Conservation (phyloP, 2,329 filamentous ascomycete species). For the Hymenoscyphus repandus region DNA sequence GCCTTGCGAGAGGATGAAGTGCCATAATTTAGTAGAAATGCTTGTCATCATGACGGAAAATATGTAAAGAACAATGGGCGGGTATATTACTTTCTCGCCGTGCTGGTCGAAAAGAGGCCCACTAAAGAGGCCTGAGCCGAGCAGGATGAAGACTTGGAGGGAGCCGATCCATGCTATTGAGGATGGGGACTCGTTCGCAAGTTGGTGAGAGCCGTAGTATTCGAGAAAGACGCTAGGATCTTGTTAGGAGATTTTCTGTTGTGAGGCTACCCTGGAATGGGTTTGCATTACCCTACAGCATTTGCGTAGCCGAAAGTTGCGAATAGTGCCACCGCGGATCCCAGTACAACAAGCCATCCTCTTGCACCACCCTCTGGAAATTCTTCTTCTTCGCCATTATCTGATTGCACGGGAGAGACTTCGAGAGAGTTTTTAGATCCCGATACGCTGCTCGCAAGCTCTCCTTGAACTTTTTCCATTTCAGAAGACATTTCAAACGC, state of each 20-base stretch:
- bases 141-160: slow-evolving; percentile 48
- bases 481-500: neutral
- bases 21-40: slow-evolving; percentile 31
- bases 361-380: slow-evolving; percentile 53
- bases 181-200: slow-evolving; percentile 31
- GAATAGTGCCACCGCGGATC: slow-evolving; percentile 38
- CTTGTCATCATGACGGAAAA: slow-evolving; percentile 34
- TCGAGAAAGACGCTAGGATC: slow-evolving; percentile 26
- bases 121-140: slow-evolving; percentile 43
- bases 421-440: neutral
- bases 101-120: slow-evolving; percentile 59
- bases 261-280: no score
- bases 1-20: slow-evolving; percentile 33
- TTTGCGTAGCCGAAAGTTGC: slow-evolving; percentile 45
- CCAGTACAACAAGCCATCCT: slow-evolving; percentile 49
- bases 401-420: neutral
- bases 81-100: slow-evolving; percentile 43
- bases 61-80: slow-evolving; percentile 17
- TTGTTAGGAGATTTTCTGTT: neutral
- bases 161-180: slow-evolving; percentile 57
- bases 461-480: neutral
- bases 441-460: neutral
- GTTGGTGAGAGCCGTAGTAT: slow-evolving; percentile 36
- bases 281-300: slow-evolving; percentile 36
- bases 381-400: neutral